Evolutionary conservation across 208 protist species (phyloP), one percentile per base, ranked within the genome.

Genomic region (Leishmania aethiopica): DNA sequence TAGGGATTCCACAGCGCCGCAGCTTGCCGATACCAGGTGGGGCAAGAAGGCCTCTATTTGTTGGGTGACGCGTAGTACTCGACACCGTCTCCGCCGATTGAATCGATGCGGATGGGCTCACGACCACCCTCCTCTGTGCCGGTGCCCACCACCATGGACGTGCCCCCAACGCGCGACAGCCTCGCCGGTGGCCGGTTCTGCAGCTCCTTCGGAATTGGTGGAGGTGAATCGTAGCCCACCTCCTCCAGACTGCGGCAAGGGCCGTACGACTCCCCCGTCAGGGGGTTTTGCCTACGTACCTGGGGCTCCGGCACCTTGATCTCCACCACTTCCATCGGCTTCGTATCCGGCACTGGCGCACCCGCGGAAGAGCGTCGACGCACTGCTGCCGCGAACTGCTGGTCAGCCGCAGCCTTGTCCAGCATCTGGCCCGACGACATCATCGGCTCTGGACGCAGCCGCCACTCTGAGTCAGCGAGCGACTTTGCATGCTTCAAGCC

Each of bases 201-300:
- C 76, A 96, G 86, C 78, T 91, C 89, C 59, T 90, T 83, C 7
- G 95, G 95, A 72, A 96, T 91, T 37, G 86, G 73, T 49, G 92
- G 90, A n/a, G 91, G 90, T 42, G 83, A 83, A 69, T 96, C 90
- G 85, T 95, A 95, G 69, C 92, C 93, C 5, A 96, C 93, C 81
- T 98, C 93, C 81, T 96, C 95, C 11, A 96, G 86, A 64, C 86
- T 92, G 40, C 89, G 85, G 85, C 95, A 98, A 64, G 95, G 95
- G 11, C 92, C 92, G 53, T 88, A 81, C 10, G 89, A 88, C 78
- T 81, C 74, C 15, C 91, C 90, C 1, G 88, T 95, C 67, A 98
- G 81, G 6, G 92, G 90, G 72, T 96, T 84, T 79, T 88, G 84
- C 67, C 86, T 88, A n/a, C 82, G 79, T 10, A 81, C 70, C 79